Evolutionary conservation across 176 grass and related monocot genomes (phyloP), one percentile per base, ranked within the genome.

Genomic region (Ananas comosus): DNA sequence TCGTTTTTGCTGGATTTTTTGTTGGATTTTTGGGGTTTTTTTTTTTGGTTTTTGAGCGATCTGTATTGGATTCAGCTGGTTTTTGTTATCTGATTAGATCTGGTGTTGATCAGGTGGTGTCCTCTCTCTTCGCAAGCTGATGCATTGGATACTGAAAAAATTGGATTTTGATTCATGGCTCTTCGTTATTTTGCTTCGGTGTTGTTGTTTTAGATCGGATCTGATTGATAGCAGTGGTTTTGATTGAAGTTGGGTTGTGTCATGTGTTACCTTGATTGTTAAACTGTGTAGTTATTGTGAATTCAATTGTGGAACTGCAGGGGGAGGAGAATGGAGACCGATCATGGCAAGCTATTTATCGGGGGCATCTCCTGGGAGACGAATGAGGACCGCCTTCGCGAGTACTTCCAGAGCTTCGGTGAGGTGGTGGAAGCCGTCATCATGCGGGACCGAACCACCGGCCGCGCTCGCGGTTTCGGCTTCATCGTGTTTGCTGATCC

Each of bases 351-450:
- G 86, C 89, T 97, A 69, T 97, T 97, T 69, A 81, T 97, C 59
- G 89, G 93, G 49, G 93, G 93, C 42, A 97, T 97, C 83, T 97
- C 93, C 3, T 92, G 93, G 93, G 89, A 97, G 72, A 97, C 93
- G 10, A 91, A 92, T 50, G 93, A 97, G 83, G 93, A 90, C 1
- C 84, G 89, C 65, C 89, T 97, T 67, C 87, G 83, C 17, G 86
- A 88, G 16, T 92, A 97, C 80, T 97, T 97, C 49, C 61, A 83
- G 16, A 81, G 17, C 68, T 97, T 89, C 65, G 93, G 93, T 1
- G 89, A 97, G 76, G 93, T 97, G 63, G 85, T 87, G n/a, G 93
- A 97, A 68, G 89, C 86, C 2, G 82, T 97, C 64, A 97, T 97
- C 79, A 92, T 97, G 93, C 59, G 86, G 49, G 93, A 97, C 76